Percentiles rank a stretch among this genome's conserved stretches.
Evolutionary conservation across 257 asterid genomes (phyloP).

Genomic region (Eustoma russellianum): DNA sequence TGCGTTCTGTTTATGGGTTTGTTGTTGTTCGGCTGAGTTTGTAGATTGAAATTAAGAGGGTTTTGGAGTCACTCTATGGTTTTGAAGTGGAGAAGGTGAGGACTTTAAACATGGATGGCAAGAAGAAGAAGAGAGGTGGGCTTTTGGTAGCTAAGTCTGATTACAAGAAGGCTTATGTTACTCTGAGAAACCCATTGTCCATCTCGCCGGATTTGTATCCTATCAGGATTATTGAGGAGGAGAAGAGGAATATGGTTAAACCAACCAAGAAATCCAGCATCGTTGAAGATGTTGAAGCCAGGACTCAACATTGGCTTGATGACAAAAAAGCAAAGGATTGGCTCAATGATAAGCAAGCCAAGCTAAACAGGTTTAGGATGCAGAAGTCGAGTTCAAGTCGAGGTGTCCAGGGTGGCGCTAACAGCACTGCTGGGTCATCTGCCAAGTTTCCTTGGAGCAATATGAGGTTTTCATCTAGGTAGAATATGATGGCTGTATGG

Average conservation of each 20-base stretch:
- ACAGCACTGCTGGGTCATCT: constrained; percentile 6
- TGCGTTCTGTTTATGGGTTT: constrained; percentile 3
- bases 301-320: constrained; percentile 87
- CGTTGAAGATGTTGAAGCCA: constrained; percentile 65
- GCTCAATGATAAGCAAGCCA: constrained; percentile 57
- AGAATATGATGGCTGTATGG: constrained; percentile 5
- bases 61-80: constrained; percentile 82
- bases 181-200: constrained; percentile 61
- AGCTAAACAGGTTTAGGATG: constrained; percentile 10
- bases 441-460: constrained; percentile 89
- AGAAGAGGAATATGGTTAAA: constrained; percentile 35
- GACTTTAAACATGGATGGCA: constrained; percentile 91
- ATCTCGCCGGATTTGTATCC: constrained; percentile 68
- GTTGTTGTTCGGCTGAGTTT: background rate
- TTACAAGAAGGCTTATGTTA: constrained; percentile 87
- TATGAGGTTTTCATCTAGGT: constrained; percentile 47
- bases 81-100: constrained; percentile 84
- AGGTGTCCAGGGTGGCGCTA: constrained; percentile 10
- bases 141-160: constrained; percentile 57
- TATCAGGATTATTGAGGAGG: constrained; percentile 57
- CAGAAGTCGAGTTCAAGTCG: constrained; percentile 20
- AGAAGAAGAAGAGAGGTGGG: constrained; percentile 89
- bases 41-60: constrained; percentile 93
- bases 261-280: constrained; percentile 37
- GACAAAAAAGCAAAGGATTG: constrained; percentile 39